phyloP scores from a whole-genome alignment of 345 rosid genomes.

The Acer saccharum region DNA sequence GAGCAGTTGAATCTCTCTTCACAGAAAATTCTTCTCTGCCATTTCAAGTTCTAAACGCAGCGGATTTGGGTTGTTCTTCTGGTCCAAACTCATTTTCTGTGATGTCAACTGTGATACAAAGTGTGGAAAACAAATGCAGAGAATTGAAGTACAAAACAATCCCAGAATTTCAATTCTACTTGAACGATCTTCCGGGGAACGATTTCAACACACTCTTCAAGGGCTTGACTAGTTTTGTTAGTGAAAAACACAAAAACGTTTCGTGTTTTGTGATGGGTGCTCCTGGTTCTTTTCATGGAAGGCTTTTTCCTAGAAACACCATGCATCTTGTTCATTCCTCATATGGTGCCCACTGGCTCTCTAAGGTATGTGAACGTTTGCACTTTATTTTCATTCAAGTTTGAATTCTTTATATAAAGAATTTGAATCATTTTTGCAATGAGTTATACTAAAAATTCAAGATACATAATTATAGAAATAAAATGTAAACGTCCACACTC shows the following conservation, averaged over 20 bases:
- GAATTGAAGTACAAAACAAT: neutral
- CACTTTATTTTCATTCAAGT: too few relatives aligned
- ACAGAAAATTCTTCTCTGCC: neutral
- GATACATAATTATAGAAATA: too few relatives aligned
- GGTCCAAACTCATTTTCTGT: conserved; percentile 11
- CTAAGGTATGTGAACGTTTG: neutral
- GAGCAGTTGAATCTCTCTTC: conserved; percentile 14
- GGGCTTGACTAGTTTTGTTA: neutral
- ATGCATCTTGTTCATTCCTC: conserved; percentile 29
- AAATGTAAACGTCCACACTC: too few relatives aligned
- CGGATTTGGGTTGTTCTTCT: conserved; percentile 32
- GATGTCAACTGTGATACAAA: conserved; percentile 18
- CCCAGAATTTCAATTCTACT: conserved; percentile 23
- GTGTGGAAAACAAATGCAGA: neutral
- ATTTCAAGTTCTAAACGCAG: conserved; percentile 13
- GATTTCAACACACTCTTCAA: conserved; percentile 36
- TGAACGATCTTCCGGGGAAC: conserved; percentile 30
- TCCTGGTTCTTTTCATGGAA: conserved; percentile 32
- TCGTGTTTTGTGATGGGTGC: conserved; percentile 17
- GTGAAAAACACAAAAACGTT: neutral
- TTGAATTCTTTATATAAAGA: too few relatives aligned
- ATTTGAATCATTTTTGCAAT: too few relatives aligned
- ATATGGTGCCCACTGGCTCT: conserved; percentile 31
- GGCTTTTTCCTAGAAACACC: conserved; percentile 23
- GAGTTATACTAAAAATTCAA: too few relatives aligned